A percentile compares a stretch with the other conserved stretches of the same genome.
These are phyloP conservation scores for Podila horticola DNA, from an alignment of 192 early-diverging fungal species.

Conservation along the genomic window DNA sequence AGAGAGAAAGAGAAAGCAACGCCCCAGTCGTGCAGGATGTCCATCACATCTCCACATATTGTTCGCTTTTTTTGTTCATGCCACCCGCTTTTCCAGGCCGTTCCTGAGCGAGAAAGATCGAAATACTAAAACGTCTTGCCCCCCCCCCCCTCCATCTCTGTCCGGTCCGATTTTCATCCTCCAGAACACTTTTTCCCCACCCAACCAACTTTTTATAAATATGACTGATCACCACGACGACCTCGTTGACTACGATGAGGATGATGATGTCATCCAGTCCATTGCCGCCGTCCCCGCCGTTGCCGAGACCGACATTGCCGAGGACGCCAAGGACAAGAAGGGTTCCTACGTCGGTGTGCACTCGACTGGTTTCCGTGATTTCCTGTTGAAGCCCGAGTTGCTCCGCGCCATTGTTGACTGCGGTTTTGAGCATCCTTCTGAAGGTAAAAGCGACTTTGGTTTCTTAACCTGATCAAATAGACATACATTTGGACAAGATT, in stretches of 20 bases:
- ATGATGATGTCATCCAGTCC: slow-evolving; percentile 80
- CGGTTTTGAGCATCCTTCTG: slow-evolving; percentile 99
- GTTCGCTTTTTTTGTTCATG: slow-evolving; percentile 7
- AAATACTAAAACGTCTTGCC: neutral
- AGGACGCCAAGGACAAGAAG: slow-evolving; percentile 89
- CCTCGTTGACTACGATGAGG: slow-evolving; percentile 97
- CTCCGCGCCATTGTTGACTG: slow-evolving; percentile 96
- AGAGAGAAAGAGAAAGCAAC: neutral
- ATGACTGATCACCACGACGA: slow-evolving; percentile 84
- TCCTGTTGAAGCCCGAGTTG: slow-evolving; percentile 96
- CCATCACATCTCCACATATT: neutral
- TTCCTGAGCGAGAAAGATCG: neutral
- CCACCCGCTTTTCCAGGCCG: slow-evolving; percentile 7
- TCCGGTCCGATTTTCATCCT: slow-evolving; percentile 1
- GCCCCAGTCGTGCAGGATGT: neutral
- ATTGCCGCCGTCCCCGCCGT: slow-evolving; percentile 61
- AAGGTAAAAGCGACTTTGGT: slow-evolving; percentile 64
- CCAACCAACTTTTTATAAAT: slow-evolving; percentile 5
- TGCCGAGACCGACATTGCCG: slow-evolving; percentile 55
- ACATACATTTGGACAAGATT: neutral
- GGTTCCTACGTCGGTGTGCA: slow-evolving; percentile 99
- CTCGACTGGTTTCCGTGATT: slow-evolving; percentile 98
- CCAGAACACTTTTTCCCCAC: neutral
- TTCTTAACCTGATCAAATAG: neutral
- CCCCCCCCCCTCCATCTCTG: neutral